A percentile compares a stretch with the other conserved stretches of the same genome.
phyloP scores from a whole-genome alignment of 2,329 filamentous ascomycete genomes.

The Aureobasidium vineae region DNA sequence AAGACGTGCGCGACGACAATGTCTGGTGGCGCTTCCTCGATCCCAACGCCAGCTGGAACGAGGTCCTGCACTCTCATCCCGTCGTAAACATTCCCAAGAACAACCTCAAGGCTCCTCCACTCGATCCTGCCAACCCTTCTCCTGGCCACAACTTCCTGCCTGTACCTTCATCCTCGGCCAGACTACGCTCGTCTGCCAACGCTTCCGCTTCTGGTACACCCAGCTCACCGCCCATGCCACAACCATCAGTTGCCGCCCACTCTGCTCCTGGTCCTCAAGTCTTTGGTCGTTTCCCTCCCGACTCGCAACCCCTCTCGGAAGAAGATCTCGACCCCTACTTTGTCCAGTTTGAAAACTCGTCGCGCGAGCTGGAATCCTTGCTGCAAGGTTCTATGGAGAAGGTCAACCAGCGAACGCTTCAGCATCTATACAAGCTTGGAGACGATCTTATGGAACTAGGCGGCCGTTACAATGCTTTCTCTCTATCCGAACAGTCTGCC shows the following conservation, averaged over 20 bases:
- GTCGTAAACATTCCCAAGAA: constrained; percentile 91
- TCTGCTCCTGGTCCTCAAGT: constrained; percentile 61
- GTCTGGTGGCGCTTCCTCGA: constrained; percentile 98
- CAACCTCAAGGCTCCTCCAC: constrained; percentile 88
- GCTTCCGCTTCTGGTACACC: constrained; percentile 52
- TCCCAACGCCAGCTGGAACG: constrained; percentile 97
- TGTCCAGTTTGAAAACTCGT: constrained; percentile 85
- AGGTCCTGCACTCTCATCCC: constrained; percentile 91
- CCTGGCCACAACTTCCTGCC: constrained; percentile 84
- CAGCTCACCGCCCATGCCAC: constrained; percentile 53
- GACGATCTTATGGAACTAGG: constrained; percentile 90
- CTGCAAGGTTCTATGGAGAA: constrained; percentile 95
- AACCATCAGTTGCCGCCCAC: constrained; percentile 57
- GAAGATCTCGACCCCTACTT: constrained; percentile 96
- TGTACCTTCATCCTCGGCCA: constrained; percentile 79
- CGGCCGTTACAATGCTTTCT: constrained; percentile 95
- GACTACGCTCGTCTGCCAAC: constrained; percentile 62
- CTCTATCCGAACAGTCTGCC: constrained; percentile 84
- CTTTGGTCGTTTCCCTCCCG: constrained; percentile 78
- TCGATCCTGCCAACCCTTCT: constrained; percentile 90
- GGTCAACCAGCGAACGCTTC: constrained; percentile 85
- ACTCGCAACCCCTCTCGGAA: constrained; percentile 73
- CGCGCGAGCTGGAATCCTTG: constrained; percentile 84
- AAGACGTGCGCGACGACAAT: constrained; percentile 84
- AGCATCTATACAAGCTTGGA: constrained; percentile 78